Evolutionary conservation across 306 rosid species (phyloP).

Genomic region (Aeschynomene evenia): DNA sequence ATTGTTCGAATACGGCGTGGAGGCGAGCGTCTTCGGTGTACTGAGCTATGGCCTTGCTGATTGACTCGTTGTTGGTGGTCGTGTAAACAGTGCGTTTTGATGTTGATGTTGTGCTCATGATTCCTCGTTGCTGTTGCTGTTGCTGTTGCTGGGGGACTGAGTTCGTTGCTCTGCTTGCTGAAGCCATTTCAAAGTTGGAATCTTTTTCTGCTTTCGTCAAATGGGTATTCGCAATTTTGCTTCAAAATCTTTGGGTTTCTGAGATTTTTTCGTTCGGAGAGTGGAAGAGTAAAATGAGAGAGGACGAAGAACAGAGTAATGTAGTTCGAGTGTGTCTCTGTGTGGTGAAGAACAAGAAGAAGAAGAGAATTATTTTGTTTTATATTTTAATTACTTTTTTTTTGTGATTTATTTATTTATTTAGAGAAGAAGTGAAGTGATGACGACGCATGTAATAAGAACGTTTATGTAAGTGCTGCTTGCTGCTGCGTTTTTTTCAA

Average conservation of each 20-base stretch:
- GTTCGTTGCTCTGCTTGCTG: slow-evolving; percentile 20
- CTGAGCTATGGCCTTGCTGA: slow-evolving; percentile 88
- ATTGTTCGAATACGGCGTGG: slow-evolving; percentile 86
- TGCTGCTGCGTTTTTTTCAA: neutral
- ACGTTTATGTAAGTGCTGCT: neutral
- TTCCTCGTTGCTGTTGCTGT: neutral
- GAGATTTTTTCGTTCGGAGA: neutral
- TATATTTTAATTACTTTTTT: neutral
- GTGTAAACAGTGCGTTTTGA: neutral
- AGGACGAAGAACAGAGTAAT: neutral
- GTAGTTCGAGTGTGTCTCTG: neutral
- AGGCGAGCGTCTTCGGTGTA: slow-evolving; percentile 91
- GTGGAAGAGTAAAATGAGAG: neutral
- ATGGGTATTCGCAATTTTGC: neutral
- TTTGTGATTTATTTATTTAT: neutral
- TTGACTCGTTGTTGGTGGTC: neutral
- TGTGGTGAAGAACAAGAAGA: neutral
- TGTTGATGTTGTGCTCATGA: neutral
- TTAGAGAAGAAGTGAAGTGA: neutral
- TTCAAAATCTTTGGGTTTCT: neutral
- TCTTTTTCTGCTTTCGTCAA: neutral
- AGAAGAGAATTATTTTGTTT: neutral
- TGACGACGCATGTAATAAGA: neutral
- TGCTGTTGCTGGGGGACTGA: neutral
- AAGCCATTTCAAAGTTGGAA: slow-evolving; percentile 2